These are phyloP conservation scores for Amphicarpaea edgeworthii DNA, from an alignment of 306 rosid species.

Conservation along the genomic window DNA sequence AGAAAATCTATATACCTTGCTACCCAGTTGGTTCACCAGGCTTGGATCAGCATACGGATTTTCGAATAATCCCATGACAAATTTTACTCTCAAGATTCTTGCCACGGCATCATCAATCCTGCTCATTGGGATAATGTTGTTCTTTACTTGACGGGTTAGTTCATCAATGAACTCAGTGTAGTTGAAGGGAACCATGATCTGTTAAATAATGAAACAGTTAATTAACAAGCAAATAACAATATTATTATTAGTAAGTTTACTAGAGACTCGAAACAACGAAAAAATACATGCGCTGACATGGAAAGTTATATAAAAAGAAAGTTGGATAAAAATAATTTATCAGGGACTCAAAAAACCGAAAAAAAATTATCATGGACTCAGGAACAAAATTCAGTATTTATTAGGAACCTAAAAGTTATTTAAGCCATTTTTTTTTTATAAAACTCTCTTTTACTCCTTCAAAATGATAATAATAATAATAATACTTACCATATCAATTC, in stretches of 20 bases:
- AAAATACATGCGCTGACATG: too few relatives aligned
- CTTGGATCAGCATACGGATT: constrained; percentile 54
- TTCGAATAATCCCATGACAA: constrained; percentile 56
- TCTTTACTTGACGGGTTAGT: constrained; percentile 50
- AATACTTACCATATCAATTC: constrained; percentile 56
- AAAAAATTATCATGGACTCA: too few relatives aligned
- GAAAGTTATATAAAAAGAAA: too few relatives aligned
- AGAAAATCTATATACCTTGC: constrained; percentile 48
- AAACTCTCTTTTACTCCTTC: constrained; percentile 9
- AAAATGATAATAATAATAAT: constrained; percentile 22
- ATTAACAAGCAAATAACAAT: background rate
- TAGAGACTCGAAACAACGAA: too few relatives aligned
- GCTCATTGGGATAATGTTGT: constrained; percentile 46
- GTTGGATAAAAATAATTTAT: too few relatives aligned
- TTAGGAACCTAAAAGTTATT: too few relatives aligned
- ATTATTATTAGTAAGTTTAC: too few relatives aligned
- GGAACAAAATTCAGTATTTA: too few relatives aligned
- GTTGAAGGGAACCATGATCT: constrained; percentile 60
- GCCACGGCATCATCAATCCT: constrained; percentile 58
- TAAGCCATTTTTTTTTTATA: too few relatives aligned
- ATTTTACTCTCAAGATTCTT: constrained; percentile 53
- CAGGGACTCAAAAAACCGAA: too few relatives aligned
- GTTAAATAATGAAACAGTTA: constrained; percentile 17
- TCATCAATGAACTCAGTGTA: constrained; percentile 54
- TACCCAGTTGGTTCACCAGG: constrained; percentile 50